Evolutionary conservation across 225 moss, liverwort and hornwort genomes (phyloP).

Genomic region (Ulota crispa): DNA sequence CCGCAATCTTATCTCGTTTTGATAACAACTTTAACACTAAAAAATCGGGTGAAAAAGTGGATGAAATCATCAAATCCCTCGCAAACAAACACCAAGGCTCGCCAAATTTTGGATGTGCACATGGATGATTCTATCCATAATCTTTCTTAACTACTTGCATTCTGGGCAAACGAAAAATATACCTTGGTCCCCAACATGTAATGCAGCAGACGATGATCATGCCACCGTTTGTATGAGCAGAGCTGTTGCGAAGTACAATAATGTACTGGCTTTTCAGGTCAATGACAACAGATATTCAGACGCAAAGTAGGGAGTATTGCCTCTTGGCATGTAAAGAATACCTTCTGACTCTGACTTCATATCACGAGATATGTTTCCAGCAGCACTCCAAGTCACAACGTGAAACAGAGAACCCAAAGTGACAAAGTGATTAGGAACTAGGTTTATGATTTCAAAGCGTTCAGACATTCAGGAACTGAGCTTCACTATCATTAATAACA

Average conservation of each 20-base stretch:
- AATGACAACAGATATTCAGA: slow-evolving; percentile 22
- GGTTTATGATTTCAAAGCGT: not conserved
- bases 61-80: no score
- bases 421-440: slow-evolving; percentile 2
- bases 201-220: slow-evolving; percentile 14
- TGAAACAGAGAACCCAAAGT: not conserved
- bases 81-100: no score
- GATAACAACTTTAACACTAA: no score
- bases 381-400: slow-evolving; percentile 3
- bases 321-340: not conserved
- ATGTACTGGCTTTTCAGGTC: slow-evolving; percentile 22
- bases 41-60: no score
- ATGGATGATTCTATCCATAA: no score
- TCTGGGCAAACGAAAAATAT: no score
- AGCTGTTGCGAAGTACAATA: slow-evolving; percentile 14
- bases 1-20: no score
- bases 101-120: no score
- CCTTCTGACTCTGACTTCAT: not conserved
- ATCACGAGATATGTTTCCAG: slow-evolving; percentile 7
- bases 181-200: not conserved
- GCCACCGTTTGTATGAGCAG: not conserved
- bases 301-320: not conserved
- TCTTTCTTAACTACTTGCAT: no score
- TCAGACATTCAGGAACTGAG: slow-evolving; percentile 15
- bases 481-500: not conserved